phyloP scores from a whole-genome alignment of 2,329 filamentous ascomycete species.

The Biscogniauxia sp. region DNA sequence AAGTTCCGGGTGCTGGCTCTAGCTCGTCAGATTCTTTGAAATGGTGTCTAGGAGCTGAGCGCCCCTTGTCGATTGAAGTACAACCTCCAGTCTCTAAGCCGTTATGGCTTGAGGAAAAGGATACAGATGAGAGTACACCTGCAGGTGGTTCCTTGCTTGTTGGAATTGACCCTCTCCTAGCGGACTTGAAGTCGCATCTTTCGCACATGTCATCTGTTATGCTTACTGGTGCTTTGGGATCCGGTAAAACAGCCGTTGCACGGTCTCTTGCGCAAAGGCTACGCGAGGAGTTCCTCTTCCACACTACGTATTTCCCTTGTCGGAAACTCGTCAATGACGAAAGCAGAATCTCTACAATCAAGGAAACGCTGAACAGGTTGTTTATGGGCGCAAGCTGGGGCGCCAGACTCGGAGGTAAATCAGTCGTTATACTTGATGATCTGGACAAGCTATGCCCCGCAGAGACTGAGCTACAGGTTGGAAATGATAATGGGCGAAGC shows the following conservation, averaged over 20 bases:
- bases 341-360: constrained; percentile 83
- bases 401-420: constrained; percentile 77
- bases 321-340: constrained; percentile 87
- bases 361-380: constrained; percentile 77
- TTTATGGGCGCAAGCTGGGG: constrained; percentile 93
- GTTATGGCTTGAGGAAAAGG: constrained; percentile 47
- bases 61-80: constrained; percentile 70
- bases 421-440: constrained; percentile 87
- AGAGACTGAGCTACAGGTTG: constrained; percentile 91
- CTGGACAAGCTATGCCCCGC: constrained; percentile 88
- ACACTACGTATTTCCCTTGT: constrained; percentile 83
- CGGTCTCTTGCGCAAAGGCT: constrained; percentile 73
- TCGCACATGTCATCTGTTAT: constrained; percentile 86
- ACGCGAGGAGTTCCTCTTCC: constrained; percentile 70
- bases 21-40: constrained; percentile 45
- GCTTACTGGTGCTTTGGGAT: constrained; percentile 82
- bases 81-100: constrained; percentile 71
- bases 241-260: constrained; percentile 82
- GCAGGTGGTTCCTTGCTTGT: constrained; percentile 64
- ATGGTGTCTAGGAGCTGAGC: constrained; percentile 79
- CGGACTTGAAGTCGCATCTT: constrained; percentile 71
- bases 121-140: constrained; percentile 53
- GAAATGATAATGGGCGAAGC: constrained; percentile 89
- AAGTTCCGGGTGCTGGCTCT: constrained; percentile 48
- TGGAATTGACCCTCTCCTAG: constrained; percentile 76